Evolutionary conservation across 1,284 basidiomycete genomes (phyloP).

Genomic region (Ustilago shanxiensis): DNA sequence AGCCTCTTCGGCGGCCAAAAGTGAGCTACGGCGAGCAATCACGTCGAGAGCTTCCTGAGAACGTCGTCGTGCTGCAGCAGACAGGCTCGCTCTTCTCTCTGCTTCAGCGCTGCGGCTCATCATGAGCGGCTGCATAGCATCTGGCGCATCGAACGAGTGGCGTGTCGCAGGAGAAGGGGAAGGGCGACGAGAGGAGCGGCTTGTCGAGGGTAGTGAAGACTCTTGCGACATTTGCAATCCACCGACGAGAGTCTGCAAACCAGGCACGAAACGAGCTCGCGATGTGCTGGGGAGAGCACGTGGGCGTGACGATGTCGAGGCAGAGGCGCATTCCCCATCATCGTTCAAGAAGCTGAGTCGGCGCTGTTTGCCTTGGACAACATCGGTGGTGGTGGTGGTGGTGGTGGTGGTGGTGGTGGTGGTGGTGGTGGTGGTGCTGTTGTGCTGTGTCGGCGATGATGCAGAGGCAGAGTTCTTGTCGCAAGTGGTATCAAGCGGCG

Average conservation of each 20-base stretch:
- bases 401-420: not conserved
- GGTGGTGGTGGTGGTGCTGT: not conserved
- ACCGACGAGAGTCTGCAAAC: conserved; percentile 58
- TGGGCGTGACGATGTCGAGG: conserved; percentile 35
- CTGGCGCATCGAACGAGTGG: conserved; percentile 23
- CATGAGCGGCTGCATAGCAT: conserved; percentile 49
- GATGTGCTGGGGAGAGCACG: conserved; percentile 41
- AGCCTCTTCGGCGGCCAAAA: conserved; percentile 2
- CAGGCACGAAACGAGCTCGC: conserved; percentile 51
- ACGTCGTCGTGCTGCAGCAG: conserved; percentile 18
- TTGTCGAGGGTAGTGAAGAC: conserved; percentile 6
- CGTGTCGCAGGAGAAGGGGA: conserved; percentile 3
- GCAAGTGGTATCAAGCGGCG: not conserved
- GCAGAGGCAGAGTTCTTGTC: not conserved
- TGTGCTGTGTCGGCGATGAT: not conserved
- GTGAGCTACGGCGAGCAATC: conserved; percentile 10
- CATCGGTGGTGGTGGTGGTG: conserved; percentile 1
- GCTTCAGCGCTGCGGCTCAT: conserved; percentile 46
- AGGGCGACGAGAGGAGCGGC: not conserved
- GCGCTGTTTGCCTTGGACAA: conserved; percentile 35
- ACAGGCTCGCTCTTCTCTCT: conserved; percentile 27
- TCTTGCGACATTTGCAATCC: conserved; percentile 56
- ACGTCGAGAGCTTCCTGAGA: conserved; percentile 26
- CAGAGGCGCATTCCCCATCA: conserved; percentile 26
- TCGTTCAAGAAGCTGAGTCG: conserved; percentile 40